Evolutionary conservation across 805 yeast species (phyloP), one percentile per base, ranked within the genome.

Genomic region (Metschnikowia colocasiae): DNA sequence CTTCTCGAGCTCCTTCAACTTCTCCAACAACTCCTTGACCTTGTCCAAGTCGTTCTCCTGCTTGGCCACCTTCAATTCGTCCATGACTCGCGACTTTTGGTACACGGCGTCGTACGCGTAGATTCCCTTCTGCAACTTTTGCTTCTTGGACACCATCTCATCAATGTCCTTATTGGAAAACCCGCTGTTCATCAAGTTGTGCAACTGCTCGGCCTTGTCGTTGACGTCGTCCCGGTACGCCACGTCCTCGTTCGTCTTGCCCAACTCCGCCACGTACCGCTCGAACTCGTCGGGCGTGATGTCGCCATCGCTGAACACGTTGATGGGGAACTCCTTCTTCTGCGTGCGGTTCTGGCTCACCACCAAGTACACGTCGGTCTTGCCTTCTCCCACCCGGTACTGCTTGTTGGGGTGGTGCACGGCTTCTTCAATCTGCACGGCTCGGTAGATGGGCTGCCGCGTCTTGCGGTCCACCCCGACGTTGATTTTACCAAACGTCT

Each of bases 341-440:
- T 78, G 81, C 32, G 83, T 80, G 43, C 76, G 75, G 43, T 96
- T 97, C 62, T 88, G 95, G n/a, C 91, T 77, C 12, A 88, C 92
- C 45, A 80, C 73, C 54, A 92, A 73, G 54, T 79, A 82, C 12
- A 75, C 63, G 52, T 77, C 79, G 48, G 76, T 73, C 51, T 71
- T 73, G 46, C 65, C 68, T 22, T 66, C 71, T 15, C 70, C 64
- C 37, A 79, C 55, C 30, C 62, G 63, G 57, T 79, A 79, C 9
- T 71, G 67, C 47, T 67, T 71, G 31, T 64, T 65, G 2, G 75
- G 74, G 10, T 53, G 57, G 40, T 70, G 66, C 22, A 76, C 78
- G 7, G 86, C 79, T 46, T 79, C 84, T 55, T 83, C 85, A 37
- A 94, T 81, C 60, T 80, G 84, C 41, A 92, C 95, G 80, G 92